Evolutionary conservation across 305 asterid species (phyloP).

Genomic region (Withania somnifera): DNA sequence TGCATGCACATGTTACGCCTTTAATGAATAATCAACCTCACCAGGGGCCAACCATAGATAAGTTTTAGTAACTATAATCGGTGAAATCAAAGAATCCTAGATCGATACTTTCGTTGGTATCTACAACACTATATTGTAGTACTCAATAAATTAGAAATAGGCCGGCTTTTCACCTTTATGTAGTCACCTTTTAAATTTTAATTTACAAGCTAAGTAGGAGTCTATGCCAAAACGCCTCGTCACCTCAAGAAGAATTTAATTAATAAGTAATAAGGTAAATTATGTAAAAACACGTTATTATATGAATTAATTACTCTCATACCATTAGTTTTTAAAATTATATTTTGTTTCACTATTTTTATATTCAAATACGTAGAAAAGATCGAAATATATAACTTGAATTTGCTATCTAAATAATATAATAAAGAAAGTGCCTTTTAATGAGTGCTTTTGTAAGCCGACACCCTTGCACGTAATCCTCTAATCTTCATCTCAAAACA

Average conservation of each 20-base stretch:
- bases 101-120: not conserved
- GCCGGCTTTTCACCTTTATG: not conserved
- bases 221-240: not conserved
- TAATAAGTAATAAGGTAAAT: too few species aligned
- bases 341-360: too few species aligned
- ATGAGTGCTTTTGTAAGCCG: slow-evolving; percentile 6
- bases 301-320: too few species aligned
- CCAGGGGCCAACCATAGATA: not conserved
- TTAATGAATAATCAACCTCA: not conserved
- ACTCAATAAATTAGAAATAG: not conserved
- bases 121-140: not conserved
- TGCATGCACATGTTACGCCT: not conserved
- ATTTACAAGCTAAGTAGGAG: not conserved
- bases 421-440: not conserved
- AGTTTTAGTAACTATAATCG: not conserved
- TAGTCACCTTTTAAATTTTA: not conserved
- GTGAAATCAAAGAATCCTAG: not conserved
- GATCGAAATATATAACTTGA: too few species aligned
- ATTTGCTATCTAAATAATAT: not conserved
- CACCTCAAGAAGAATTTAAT: not conserved
- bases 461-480: slow-evolving; percentile 10
- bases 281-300: too few species aligned
- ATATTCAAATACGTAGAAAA: too few species aligned
- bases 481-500: slow-evolving; percentile 9
- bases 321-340: too few species aligned